Base-by-base conservation (phyloP, 2,329 filamentous ascomycete genomes). In the Claviceps humidiphila region DNA sequence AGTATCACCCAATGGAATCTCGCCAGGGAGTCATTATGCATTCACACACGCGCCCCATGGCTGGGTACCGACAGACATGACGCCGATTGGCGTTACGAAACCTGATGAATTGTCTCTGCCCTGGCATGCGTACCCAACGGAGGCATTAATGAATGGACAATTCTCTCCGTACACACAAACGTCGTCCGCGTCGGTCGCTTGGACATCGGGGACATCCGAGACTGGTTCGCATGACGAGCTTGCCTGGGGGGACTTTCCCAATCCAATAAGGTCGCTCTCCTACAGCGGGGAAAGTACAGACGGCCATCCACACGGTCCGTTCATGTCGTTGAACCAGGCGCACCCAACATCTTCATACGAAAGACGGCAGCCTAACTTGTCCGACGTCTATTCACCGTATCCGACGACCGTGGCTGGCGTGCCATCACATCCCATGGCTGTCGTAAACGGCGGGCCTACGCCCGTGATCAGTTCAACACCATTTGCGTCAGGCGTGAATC, bases 121-220 rank as follows among this genome's bases (percentile, higher is more conserved):
- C 13, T 82, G 77, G 78, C 67, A 72, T 54, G 62, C 69, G 6
- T 78, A 74, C 58, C 61, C 74, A 9, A 68, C 74, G 43, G 75
- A 76, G 42, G 73, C 76, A 7, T 71, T 76, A 9, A 66, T 78
- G 38, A 73, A 72, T 3, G 68, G 74, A 0, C 72, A 71, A 2
- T 76, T 74, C 54, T 73, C 75, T 5, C 70, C 74, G 1, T 80
- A 76, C 58, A 66, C 69, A 5, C 67, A 71, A 22, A 68, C 71
- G 43, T 64, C 66, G 1, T 62, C 70, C 14, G 59, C 68, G 2
- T 64, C 72, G 0, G 61, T 68, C 26, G 61, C 69, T 2, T 77
- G 74, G 75, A 61, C 69, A 34, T 64, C 67, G 24, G 61, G 57
- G 46, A 55, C 52, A 49, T 61, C 69, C 6, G 70, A 74, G 40